Conservation (phyloP, 129 eudicot species). For the Tanacetum coccineum region DNA sequence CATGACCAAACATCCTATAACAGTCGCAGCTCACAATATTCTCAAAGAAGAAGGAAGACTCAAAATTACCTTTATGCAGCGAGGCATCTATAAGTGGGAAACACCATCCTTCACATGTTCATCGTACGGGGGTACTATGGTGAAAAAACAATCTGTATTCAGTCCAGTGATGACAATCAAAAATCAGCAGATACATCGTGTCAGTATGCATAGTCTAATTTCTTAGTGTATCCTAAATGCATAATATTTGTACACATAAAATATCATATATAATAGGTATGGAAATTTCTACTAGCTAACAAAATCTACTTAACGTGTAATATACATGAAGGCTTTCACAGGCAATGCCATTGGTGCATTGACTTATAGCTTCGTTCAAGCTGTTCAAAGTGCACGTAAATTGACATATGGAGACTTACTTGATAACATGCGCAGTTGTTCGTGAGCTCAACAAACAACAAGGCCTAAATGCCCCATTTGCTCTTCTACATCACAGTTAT, state of each 20-base stretch:
- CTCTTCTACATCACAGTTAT: constrained; percentile 41
- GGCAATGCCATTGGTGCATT: constrained; percentile 61
- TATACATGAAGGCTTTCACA: constrained; percentile 47
- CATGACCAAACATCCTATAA: too few relatives aligned
- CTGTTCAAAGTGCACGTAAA: constrained; percentile 38
- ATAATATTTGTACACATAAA: too few relatives aligned
- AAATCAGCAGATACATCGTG: constrained; percentile 55
- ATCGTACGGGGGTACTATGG: constrained; percentile 61
- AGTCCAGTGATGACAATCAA: constrained; percentile 71
- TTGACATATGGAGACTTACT: constrained; percentile 59
- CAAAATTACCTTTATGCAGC: constrained; percentile 26
- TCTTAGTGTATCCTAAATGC: too few relatives aligned
- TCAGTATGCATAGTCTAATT: constrained; percentile 15
- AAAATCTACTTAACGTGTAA: background rate
- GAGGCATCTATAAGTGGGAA: constrained; percentile 58
- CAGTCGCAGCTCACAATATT: background rate
- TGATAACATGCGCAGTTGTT: constrained; percentile 38
- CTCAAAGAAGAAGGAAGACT: background rate
- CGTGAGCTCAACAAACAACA: constrained; percentile 36
- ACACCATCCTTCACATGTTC: constrained; percentile 40
- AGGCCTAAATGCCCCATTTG: constrained; percentile 35
- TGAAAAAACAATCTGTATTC: constrained; percentile 57
- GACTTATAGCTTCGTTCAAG: constrained; percentile 63
- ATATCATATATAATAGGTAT: background rate
- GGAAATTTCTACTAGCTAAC: background rate